Evolutionary conservation across 1,284 basidiomycete genomes (phyloP), one percentile per base, ranked within the genome.

Genomic region (Pseudozyma thailandica): DNA sequence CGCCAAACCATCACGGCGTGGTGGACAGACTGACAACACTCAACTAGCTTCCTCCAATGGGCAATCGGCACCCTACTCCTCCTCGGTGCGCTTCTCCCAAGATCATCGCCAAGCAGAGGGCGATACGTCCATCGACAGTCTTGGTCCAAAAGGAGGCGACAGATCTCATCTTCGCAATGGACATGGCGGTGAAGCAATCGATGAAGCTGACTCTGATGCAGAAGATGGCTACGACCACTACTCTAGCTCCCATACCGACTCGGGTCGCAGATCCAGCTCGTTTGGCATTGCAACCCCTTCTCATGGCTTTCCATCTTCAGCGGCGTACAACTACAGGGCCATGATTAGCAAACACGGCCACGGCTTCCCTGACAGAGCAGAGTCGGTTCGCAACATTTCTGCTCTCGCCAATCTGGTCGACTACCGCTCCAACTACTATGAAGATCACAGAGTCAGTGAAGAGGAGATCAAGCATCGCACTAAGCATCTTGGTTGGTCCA

Each of bases 341-440:
- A 58, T 62, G 54, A 60, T 70, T 39, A 66, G 62, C 57, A 72
- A 49, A 13, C 69, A 74, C 39, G 62, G 64, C 4, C 75, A 77
- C 41, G 57, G 65, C 23, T 77, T 77, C 35, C 75, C 75, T 10
- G 50, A 75, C 31, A 38, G 54, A 23, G 75, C 68, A 20, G 74
- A 74, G 7, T 81, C 79, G 12, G 57, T 81, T 10, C 65, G 69
- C 27, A 77, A 79, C 63, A 60, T 81, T 42, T 63, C 72, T 13
- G 75, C 59, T 13, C 72, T 81, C 16, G 72, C 72, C 50, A 73
- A 71, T 41, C 63, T 81, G 7, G 74, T 81, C 60, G 79, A 81
- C 58, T 62, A 65, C 10, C 68, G 79, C 2, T 75, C 75, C 44
- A 76, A 75, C 46, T 78, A 73, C 50, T 79, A 71, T 51, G 79